These are phyloP conservation scores for Cytospora mali DNA, from an alignment of 2,329 filamentous ascomycete genomes.

Conservation along the genomic window DNA sequence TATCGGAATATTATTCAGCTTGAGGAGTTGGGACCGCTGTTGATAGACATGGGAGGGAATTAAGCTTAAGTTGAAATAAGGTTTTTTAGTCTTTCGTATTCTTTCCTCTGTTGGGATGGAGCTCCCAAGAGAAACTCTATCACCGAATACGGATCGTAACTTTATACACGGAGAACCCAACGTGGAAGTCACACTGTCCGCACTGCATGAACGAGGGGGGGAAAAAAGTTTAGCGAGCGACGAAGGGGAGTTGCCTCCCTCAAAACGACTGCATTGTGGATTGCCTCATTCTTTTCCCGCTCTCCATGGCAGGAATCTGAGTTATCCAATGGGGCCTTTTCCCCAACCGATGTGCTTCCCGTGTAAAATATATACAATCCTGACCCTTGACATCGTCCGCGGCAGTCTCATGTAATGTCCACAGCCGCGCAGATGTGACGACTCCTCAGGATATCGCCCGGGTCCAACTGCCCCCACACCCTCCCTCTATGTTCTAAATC, in stretches of 20 bases:
- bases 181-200: background rate
- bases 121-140: background rate
- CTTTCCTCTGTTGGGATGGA: background rate
- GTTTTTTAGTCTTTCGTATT: background rate
- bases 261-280: background rate
- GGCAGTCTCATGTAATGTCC: background rate
- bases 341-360: background rate
- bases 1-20: background rate
- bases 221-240: background rate
- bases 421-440: background rate
- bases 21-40: background rate
- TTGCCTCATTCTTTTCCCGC: background rate
- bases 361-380: conserved; percentile 5
- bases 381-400: background rate
- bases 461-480: background rate
- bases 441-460: background rate
- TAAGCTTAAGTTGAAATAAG: background rate
- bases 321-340: background rate
- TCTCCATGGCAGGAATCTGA: background rate
- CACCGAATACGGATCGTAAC: background rate
- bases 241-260: conserved; percentile 2
- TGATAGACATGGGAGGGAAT: background rate
- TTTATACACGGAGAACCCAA: background rate
- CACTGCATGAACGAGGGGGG: background rate
- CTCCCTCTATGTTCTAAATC: conserved; percentile 19